Base-by-base conservation (phyloP, 2,329 filamentous ascomycete genomes). In the Elsinoe australis region DNA sequence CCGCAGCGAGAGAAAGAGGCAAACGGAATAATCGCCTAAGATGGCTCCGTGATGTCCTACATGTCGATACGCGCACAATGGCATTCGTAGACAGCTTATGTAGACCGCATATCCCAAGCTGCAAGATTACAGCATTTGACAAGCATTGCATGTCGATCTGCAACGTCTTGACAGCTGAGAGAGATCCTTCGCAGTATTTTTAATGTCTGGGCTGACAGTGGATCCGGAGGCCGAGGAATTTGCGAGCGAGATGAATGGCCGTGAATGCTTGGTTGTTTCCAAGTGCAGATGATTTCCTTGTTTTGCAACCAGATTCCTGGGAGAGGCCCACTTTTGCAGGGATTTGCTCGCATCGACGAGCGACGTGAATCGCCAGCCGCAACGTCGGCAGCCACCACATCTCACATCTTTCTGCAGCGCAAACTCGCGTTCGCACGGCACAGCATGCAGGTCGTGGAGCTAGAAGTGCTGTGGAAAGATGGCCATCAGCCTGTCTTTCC, bases 1-100 rank as follows among this genome's bases (percentile, higher is more conserved):
- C 62, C 67, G 52, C 58, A 60, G 52, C 72, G 69, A 55, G 73
- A 78, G 56, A 61, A 65, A 36, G 65, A 70, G 34, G 73, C 73
- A 3, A 76, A 69, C 59, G 67, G 62, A 35, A 63, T 76, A 6
- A 60, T 77, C 53, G 70, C 71, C 33, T 74, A 55, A 52, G 28
- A 18, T 19, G 26, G 21, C 22, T 41, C 36, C 36, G 36, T 24
- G 8, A 15, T 41, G 14, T 24, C 17, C 36, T 24, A 28, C 17
- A 14, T 15, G 28, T 41, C 36, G 36, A 41, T 15, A 41, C 10
- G 36, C 19, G 8, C 15, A 17, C n/a, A 21, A 21, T 26, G 14
- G 14, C 24, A 44, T 44, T 29, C 39, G 39, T 44, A 44, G 39
- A 44, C 39, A 44, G 39, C 39, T 44, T 44, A 32, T 44, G 39